Evolutionary conservation across 176 grass and related monocot species (phyloP).

Genomic region (Musa schizocarpa): DNA sequence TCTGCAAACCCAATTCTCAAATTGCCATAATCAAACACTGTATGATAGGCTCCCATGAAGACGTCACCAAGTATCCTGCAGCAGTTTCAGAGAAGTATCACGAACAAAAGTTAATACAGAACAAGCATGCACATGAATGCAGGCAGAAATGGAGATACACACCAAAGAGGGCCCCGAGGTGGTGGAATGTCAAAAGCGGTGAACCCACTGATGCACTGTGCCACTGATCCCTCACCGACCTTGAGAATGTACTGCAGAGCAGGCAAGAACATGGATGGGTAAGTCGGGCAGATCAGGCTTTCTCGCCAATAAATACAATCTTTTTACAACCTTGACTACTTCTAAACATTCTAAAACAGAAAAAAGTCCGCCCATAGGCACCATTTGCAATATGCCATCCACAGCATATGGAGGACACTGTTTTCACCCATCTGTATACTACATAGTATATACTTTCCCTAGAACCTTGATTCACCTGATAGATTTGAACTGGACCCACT

Average conservation of each 20-base stretch:
- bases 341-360: background rate
- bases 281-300: background rate
- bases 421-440: no score
- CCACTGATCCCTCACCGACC: background rate
- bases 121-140: background rate
- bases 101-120: background rate
- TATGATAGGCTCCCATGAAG: background rate
- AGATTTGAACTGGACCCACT: no score
- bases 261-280: background rate
- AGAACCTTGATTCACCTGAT: no score
- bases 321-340: background rate
- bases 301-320: no score
- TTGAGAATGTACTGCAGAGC: background rate
- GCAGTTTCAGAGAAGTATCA: background rate
- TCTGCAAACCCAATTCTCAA: background rate
- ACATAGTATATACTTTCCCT: no score
- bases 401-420: no score
- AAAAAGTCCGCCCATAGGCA: background rate
- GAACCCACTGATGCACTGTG: slow-evolving; percentile 3
- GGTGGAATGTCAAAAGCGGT: slow-evolving; percentile 4
- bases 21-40: slow-evolving; percentile 4
- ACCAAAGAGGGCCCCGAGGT: slow-evolving; percentile 6
- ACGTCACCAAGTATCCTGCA: slow-evolving; percentile 1
- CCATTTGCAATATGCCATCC: no score
- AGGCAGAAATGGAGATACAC: background rate